Evolutionary conservation across 495 filamentous ascomycete species (phyloP), one percentile per base, ranked within the genome.

Genomic region (Barbatosphaeria neglecta): DNA sequence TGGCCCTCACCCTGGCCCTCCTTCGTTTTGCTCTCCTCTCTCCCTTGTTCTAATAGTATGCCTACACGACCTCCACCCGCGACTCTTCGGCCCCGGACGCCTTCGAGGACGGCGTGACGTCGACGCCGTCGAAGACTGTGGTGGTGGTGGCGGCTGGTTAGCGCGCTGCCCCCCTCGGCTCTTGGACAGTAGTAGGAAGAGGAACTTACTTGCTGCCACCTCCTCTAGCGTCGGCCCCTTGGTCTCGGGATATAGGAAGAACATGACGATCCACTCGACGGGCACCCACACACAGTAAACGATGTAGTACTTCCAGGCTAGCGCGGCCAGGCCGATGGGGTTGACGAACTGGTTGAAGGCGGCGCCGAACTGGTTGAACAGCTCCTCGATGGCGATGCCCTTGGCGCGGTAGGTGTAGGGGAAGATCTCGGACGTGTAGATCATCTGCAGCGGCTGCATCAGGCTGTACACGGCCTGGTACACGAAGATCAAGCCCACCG

Each of bases 391-490:
- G 19, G 65, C 60, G 52, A 70, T 65, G 31, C 67, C 69, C 55
- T 66, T 61, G 6, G 56, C 47, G 13, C 56, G 56, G 37, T 58
- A 27, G 9, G 41, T 41, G 45, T 50, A 61, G 15, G 58, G 52
- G n/a, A 56, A 35, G 22, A 74, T 69, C 50, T 74, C 70, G 19
- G 69, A 64, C 27, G 65, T 61, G 24, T 50, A 50, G 60, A 70
- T 19, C 39, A 41, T 41, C n/a, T n/a, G 39, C 39, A 41, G 39
- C 31, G 61, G 60, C 11, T n/a, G 48, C 47, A 59, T 33, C 46
- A n/a, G n/a, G n/a, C 68, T 66, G 49, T 72, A 72, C 52, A 50
- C 66, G 28, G 57, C 53, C 40, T 56, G 66, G 61, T 65, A 74
- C 41, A 61, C 20, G 25, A 61, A 54, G 37, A 58, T 56, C 28